These are phyloP conservation scores for Pleurotus platypus DNA, from an alignment of 768 basidiomycete species.

Conservation along the genomic window DNA sequence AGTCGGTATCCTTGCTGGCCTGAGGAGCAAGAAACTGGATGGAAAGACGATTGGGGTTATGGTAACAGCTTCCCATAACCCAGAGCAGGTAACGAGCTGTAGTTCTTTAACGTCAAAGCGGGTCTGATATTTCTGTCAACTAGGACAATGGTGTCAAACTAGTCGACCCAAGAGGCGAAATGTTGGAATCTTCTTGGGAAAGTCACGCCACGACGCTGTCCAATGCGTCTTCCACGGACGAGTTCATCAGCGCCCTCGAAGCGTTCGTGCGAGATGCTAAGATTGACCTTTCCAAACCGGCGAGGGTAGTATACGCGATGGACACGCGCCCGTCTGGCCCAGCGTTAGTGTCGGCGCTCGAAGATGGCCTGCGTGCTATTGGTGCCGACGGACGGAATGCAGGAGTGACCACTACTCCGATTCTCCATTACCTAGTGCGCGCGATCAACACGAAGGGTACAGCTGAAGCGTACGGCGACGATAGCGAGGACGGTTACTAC, in stretches of 20 bases:
- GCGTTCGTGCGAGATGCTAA: conserved; percentile 57
- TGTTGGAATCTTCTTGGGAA: conserved; percentile 96
- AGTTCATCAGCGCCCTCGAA: conserved; percentile 65
- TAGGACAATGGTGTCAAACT: conserved; percentile 99
- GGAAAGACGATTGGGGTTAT: conserved; percentile 95
- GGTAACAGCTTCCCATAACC: conserved; percentile 99
- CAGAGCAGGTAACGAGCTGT: conserved; percentile 72
- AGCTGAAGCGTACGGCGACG: conserved; percentile 73
- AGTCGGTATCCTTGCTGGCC: conserved; percentile 83
- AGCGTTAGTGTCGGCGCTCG: conserved; percentile 69
- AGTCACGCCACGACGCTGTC: conserved; percentile 79
- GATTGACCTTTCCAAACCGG: conserved; percentile 77
- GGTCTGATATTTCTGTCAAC: conserved; percentile 5
- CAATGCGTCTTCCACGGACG: conserved; percentile 73
- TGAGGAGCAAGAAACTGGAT: conserved; percentile 88
- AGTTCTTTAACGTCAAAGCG: conserved; percentile 7
- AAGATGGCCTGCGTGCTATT: conserved; percentile 78
- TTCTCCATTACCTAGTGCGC: conserved; percentile 92
- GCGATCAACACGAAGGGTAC: conserved; percentile 85
- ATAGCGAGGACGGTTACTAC: conserved; percentile 81
- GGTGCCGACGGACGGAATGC: conserved; percentile 67
- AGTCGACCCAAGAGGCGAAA: conserved; percentile 95
- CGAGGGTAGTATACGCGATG: conserved; percentile 84
- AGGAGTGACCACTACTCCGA: conserved; percentile 89
- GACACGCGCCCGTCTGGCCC: conserved; percentile 92